These are phyloP conservation scores for Wickerhamiella nectarea DNA, from an alignment of 805 yeast genomes.

Conservation along the genomic window DNA sequence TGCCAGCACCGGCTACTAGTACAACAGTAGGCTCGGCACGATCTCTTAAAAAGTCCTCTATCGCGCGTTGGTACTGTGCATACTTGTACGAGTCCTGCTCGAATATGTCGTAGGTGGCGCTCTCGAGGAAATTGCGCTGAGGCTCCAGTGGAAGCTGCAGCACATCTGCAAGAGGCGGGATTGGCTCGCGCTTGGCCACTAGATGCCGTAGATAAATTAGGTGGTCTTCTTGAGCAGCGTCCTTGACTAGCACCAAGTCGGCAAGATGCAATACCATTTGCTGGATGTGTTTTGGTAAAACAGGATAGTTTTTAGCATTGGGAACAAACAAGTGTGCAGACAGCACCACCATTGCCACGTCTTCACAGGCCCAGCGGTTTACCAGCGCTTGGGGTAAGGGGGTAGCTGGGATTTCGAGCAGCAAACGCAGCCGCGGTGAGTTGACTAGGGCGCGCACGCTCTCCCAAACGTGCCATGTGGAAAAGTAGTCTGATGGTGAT, in stretches of 20 bases:
- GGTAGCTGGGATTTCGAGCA: slow-evolving; percentile 57
- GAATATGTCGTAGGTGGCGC: slow-evolving; percentile 51
- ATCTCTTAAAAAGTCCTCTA: slow-evolving; percentile 37
- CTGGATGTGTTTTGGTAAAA: slow-evolving; percentile 46
- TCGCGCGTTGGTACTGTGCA: slow-evolving; percentile 50
- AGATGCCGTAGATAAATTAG: slow-evolving; percentile 34
- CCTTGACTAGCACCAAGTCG: slow-evolving; percentile 39
- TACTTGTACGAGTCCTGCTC: slow-evolving; percentile 63
- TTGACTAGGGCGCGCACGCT: slow-evolving; percentile 43
- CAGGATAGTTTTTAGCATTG: slow-evolving; percentile 52
- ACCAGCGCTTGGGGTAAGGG: slow-evolving; percentile 38
- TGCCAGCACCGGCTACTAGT: slow-evolving; percentile 73
- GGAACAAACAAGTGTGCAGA: slow-evolving; percentile 40
- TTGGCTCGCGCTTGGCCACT: slow-evolving; percentile 20
- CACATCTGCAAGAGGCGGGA: slow-evolving; percentile 32
- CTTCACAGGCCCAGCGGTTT: slow-evolving; percentile 56
- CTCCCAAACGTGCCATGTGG: slow-evolving; percentile 69
- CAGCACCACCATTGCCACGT: slow-evolving; percentile 42
- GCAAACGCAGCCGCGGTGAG: slow-evolving; percentile 52
- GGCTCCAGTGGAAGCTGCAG: slow-evolving; percentile 64
- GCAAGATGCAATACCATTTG: slow-evolving; percentile 32
- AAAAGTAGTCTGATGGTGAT: slow-evolving; percentile 34
- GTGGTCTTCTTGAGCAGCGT: slow-evolving; percentile 26
- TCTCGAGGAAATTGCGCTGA: slow-evolving; percentile 39
- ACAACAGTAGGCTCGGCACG: slow-evolving; percentile 9